Percentiles rank a stretch among this genome's conserved stretches.
Conservation (phyloP, 305 asterid species). For the Solanum hybrid region DNA sequence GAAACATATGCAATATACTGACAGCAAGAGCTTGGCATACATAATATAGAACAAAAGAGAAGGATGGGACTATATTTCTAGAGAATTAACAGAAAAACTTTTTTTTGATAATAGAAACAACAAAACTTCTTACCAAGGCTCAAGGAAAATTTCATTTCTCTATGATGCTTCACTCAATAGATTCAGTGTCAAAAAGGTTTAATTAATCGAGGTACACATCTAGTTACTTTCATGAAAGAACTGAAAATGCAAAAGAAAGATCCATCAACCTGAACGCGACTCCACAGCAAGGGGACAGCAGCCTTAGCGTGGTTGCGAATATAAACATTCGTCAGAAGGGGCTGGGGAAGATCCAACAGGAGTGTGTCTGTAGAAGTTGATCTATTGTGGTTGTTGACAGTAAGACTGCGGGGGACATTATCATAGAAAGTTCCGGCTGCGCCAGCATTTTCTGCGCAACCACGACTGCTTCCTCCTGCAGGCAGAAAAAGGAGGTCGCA, state of each 20-base stretch:
- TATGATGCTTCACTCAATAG: not conserved
- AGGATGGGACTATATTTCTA: not conserved
- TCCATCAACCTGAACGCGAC: conserved; percentile 85
- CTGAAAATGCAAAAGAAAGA: not conserved
- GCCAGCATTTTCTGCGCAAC: conserved; percentile 93
- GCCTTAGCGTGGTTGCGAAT: conserved; percentile 78
- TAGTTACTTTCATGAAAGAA: not conserved
- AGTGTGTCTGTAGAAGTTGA: conserved; percentile 86
- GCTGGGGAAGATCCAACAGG: conserved; percentile 89
- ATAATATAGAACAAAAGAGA: not conserved
- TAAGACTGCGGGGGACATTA: conserved; percentile 88
- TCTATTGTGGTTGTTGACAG: conserved; percentile 74
- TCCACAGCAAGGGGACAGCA: conserved; percentile 96
- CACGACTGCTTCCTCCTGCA: conserved; percentile 92
- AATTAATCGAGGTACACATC: not conserved
- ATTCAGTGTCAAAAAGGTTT: not conserved
- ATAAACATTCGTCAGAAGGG: conserved; percentile 80
- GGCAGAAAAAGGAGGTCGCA: conserved; percentile 16
- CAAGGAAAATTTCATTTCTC: not conserved
- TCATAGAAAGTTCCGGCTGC: conserved; percentile 99
- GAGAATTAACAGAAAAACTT: not conserved
- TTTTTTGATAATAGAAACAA: not conserved
- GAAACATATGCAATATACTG: not conserved
- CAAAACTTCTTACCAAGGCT: not conserved
- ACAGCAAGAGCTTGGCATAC: not conserved